These are phyloP conservation scores for Leccinum obscurum DNA, from an alignment of 768 basidiomycete species.

Conservation along the genomic window DNA sequence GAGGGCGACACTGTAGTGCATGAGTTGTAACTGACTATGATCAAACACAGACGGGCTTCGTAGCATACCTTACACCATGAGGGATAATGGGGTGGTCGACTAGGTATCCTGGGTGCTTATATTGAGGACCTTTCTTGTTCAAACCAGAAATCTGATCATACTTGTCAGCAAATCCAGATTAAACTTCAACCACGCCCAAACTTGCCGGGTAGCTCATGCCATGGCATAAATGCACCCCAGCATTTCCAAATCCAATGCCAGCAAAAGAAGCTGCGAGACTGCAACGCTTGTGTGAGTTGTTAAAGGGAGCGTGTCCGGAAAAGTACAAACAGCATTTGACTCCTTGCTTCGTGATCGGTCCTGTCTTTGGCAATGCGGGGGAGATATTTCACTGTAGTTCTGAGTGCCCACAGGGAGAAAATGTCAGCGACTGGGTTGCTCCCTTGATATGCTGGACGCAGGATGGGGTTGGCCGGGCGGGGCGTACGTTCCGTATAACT, in stretches of 20 bases:
- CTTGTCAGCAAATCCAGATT: slow-evolving; percentile 1
- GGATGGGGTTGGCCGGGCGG: slow-evolving; percentile 85
- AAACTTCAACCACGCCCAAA: not conserved
- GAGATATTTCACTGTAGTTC: slow-evolving; percentile 84
- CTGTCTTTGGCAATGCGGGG: slow-evolving; percentile 81
- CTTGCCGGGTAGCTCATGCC: slow-evolving; percentile 86
- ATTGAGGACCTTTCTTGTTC: slow-evolving; percentile 93
- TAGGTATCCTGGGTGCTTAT: slow-evolving; percentile 86
- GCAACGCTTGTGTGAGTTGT: slow-evolving; percentile 1
- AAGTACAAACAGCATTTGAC: slow-evolving; percentile 80
- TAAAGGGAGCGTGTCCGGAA: not conserved
- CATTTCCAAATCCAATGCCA: slow-evolving; percentile 94
- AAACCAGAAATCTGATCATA: slow-evolving; percentile 75
- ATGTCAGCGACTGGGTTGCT: slow-evolving; percentile 95
- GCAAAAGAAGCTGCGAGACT: slow-evolving; percentile 93
- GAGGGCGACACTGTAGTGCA: slow-evolving; percentile 65
- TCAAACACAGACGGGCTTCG: not conserved
- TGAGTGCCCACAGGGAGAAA: slow-evolving; percentile 92
- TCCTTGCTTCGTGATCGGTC: slow-evolving; percentile 79
- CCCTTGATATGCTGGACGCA: slow-evolving; percentile 91
- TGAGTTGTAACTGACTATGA: not conserved
- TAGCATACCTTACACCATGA: slow-evolving; percentile 73
- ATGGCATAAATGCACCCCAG: slow-evolving; percentile 88
- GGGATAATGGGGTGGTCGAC: slow-evolving; percentile 90
- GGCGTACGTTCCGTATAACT: slow-evolving; percentile 92